Evolutionary conservation across 306 rosid species (phyloP).

Genomic region (Mimosa pudica): DNA sequence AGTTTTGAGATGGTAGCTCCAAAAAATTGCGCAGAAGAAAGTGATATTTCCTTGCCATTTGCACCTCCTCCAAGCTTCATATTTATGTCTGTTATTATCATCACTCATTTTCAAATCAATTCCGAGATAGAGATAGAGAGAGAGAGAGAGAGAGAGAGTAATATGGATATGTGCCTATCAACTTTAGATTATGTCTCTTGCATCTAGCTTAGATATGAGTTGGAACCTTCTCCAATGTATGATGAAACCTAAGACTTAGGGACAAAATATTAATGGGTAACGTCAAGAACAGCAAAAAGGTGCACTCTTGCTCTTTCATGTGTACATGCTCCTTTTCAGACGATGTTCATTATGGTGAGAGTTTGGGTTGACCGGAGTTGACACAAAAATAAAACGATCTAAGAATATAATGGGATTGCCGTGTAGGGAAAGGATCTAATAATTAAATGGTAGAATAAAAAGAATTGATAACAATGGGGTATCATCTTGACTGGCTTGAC

Average conservation of each 20-base stretch:
- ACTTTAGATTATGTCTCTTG: constrained; percentile 38
- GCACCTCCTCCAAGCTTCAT: constrained; percentile 19
- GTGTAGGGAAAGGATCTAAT: not conserved
- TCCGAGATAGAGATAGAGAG: not conserved
- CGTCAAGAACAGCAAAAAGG: constrained; percentile 4
- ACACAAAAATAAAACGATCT: not conserved
- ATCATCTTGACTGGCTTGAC: constrained; percentile 42
- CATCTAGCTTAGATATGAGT: constrained; percentile 36
- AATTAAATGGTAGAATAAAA: constrained; percentile 5
- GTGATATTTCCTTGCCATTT: constrained; percentile 52
- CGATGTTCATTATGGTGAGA: constrained; percentile 2
- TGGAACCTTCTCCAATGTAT: constrained; percentile 23
- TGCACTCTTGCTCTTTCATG: constrained; percentile 16
- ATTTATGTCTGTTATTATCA: constrained; percentile 22
- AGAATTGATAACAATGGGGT: constrained; percentile 28
- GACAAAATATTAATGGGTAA: constrained; percentile 10
- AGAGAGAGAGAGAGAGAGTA: not conserved
- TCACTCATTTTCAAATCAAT: constrained; percentile 31
- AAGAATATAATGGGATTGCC: constrained; percentile 12
- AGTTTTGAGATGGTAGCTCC: constrained; percentile 48
- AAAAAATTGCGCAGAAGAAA: constrained; percentile 47
- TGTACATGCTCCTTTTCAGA: constrained; percentile 19
- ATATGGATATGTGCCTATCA: constrained; percentile 27
- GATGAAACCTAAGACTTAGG: constrained; percentile 19
- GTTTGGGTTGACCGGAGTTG: constrained; percentile 39